phyloP scores from a whole-genome alignment of 805 yeast species.

The Candida sanyiensis region DNA sequence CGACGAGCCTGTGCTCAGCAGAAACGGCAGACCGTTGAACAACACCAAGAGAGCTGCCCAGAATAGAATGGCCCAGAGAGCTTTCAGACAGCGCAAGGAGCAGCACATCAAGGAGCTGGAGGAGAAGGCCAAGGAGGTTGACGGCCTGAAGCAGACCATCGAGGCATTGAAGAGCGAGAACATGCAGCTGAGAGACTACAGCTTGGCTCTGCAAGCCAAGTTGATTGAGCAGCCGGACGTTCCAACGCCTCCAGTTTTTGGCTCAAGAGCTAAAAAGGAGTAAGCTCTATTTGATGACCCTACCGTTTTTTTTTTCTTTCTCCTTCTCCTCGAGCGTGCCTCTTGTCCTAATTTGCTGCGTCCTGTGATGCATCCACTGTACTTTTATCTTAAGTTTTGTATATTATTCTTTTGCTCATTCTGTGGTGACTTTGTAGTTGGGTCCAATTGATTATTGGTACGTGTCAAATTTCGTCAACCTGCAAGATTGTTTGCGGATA shows the following conservation, averaged over 20 bases:
- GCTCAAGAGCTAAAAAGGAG: conserved; percentile 12
- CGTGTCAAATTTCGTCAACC: no score
- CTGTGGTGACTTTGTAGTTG: no score
- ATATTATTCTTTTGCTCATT: no score
- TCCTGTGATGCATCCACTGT: no score
- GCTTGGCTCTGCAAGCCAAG: conserved; percentile 61
- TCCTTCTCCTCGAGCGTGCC: no score
- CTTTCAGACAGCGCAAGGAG: conserved; percentile 82
- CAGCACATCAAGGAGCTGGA: conserved; percentile 77
- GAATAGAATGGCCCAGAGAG: conserved; percentile 87
- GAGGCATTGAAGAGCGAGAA: conserved; percentile 67
- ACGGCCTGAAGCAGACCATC: conserved; percentile 56
- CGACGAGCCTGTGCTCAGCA: conserved; percentile 16
- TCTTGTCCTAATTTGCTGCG: no score
- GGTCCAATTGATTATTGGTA: no score
- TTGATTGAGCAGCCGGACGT: conserved; percentile 46
- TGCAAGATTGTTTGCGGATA: no score
- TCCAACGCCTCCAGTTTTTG: conserved; percentile 35
- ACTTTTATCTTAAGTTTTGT: no score
- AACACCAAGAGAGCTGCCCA: conserved; percentile 85
- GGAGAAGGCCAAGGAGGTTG: conserved; percentile 56
- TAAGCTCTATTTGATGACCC: no score
- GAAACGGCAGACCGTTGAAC: conserved; percentile 37
- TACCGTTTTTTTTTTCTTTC: no score
- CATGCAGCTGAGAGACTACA: conserved; percentile 64